Percentiles rank a stretch among this genome's conserved stretches.
These are phyloP conservation scores for Musa schizocarpa DNA, from an alignment of 176 grass and related monocot species.

Conservation along the genomic window DNA sequence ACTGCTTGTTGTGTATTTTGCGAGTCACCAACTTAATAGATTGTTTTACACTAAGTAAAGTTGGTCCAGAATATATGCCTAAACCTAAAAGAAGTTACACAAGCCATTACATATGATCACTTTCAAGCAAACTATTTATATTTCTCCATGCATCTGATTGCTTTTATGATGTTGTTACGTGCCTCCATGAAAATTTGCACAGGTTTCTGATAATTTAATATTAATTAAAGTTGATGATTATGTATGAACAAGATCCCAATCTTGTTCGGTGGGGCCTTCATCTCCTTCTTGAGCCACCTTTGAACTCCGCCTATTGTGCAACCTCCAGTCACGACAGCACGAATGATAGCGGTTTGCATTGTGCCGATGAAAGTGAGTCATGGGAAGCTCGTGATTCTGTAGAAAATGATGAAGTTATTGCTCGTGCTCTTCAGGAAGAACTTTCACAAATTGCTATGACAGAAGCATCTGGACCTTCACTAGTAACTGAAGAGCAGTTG, in stretches of 20 bases:
- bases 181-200: neutral
- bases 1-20: too few species aligned
- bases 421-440: constrained; percentile 59
- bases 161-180: too few species aligned
- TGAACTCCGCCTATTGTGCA: neutral
- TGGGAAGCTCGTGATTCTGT: constrained; percentile 9
- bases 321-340: neutral
- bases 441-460: constrained; percentile 41
- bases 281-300: constrained; percentile 22
- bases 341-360: neutral
- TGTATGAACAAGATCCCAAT: constrained; percentile 45
- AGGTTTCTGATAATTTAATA: neutral
- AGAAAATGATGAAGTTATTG: constrained; percentile 66
- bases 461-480: constrained; percentile 31
- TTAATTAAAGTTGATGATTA: constrained; percentile 26
- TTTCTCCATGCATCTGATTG: too few species aligned
- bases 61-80: too few species aligned
- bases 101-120: too few species aligned
- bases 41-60: too few species aligned
- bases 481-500: constrained; percentile 13
- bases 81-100: too few species aligned
- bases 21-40: too few species aligned
- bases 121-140: too few species aligned
- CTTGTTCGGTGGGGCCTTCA: constrained; percentile 70
- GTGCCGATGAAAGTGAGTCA: constrained; percentile 12